Percentiles rank a stretch among this genome's conserved stretches.
Evolutionary conservation across 2,329 filamentous ascomycete genomes (phyloP).

Genomic region (Aureobasidium sp.): DNA sequence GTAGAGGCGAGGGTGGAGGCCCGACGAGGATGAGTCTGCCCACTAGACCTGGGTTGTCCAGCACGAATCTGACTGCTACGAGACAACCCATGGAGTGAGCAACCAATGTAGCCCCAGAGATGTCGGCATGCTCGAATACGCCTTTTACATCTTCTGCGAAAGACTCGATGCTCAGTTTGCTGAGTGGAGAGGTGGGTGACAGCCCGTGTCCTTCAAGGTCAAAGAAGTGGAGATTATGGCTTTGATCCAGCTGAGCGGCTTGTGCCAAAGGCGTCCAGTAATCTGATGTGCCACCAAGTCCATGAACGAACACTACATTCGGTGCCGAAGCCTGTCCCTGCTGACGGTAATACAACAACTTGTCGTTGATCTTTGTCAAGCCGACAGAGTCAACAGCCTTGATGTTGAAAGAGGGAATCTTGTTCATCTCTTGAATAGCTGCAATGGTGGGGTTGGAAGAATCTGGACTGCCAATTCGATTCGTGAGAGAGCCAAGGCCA

Average conservation of each 20-base stretch:
- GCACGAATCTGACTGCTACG: slow-evolving; percentile 49
- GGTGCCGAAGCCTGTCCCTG: background rate
- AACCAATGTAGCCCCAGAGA: slow-evolving; percentile 43
- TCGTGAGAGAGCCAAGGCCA: slow-evolving; percentile 45
- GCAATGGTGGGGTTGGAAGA: slow-evolving; percentile 31
- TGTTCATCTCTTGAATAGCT: background rate
- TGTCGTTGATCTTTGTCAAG: background rate
- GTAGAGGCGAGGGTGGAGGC: slow-evolving; percentile 52
- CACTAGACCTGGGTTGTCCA: slow-evolving; percentile 45
- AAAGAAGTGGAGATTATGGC: slow-evolving; percentile 30
- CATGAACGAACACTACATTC: slow-evolving; percentile 59
- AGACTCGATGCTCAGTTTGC: slow-evolving; percentile 46
- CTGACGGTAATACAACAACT: slow-evolving; percentile 7
- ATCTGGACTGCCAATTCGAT: slow-evolving; percentile 40
- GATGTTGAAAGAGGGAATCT: background rate
- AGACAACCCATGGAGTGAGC: slow-evolving; percentile 61
- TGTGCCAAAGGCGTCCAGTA: slow-evolving; percentile 53
- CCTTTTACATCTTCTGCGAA: slow-evolving; percentile 48
- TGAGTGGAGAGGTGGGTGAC: slow-evolving; percentile 55
- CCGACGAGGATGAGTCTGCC: slow-evolving; percentile 54
- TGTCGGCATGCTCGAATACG: slow-evolving; percentile 24
- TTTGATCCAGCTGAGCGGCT: slow-evolving; percentile 33
- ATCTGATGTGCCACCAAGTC: slow-evolving; percentile 54
- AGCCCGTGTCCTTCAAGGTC: slow-evolving; percentile 65
- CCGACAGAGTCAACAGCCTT: background rate